Conservation (phyloP, 2,329 filamentous ascomycete species). For the Fusarium siculi region DNA sequence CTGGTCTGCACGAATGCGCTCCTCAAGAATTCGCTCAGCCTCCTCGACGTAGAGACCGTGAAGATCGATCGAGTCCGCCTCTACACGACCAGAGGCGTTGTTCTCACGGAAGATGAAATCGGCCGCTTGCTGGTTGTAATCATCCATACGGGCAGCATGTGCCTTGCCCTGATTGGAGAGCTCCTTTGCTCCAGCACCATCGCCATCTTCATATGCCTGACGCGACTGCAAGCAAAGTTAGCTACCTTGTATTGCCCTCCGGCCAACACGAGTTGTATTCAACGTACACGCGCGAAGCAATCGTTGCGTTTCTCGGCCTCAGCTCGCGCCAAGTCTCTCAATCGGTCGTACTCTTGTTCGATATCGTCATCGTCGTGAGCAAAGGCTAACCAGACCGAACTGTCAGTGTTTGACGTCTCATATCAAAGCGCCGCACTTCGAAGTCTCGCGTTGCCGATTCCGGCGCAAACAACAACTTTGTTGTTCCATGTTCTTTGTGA, state of each 20-base stretch:
- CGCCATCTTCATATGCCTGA: constrained; percentile 83
- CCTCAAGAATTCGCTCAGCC: constrained; percentile 88
- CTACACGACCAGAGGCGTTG: constrained; percentile 80
- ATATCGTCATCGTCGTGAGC: constrained; percentile 74
- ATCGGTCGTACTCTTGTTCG: constrained; percentile 91
- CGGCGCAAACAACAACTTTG: constrained; percentile 23
- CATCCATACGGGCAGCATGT: constrained; percentile 85
- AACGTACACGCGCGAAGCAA: constrained; percentile 77
- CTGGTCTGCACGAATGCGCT: constrained; percentile 83
- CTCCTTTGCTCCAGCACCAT: constrained; percentile 84
- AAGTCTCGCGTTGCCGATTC: constrained; percentile 11
- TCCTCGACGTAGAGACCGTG: constrained; percentile 96
- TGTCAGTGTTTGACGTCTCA: constrained; percentile 20
- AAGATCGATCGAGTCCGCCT: constrained; percentile 87
- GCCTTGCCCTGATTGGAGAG: constrained; percentile 86
- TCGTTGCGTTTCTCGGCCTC: constrained; percentile 82
- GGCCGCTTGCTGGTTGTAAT: constrained; percentile 90
- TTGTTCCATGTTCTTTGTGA: not conserved
- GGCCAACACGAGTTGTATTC: not conserved
- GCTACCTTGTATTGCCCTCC: not conserved
- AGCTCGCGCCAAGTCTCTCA: constrained; percentile 83
- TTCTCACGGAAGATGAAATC: constrained; percentile 97
- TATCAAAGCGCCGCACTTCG: not conserved
- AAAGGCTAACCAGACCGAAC: constrained; percentile 68
- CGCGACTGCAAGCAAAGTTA: constrained; percentile 63